These are phyloP conservation scores for Moesziomyces antarcticus DNA, from an alignment of 1,284 basidiomycete genomes.

Conservation along the genomic window DNA sequence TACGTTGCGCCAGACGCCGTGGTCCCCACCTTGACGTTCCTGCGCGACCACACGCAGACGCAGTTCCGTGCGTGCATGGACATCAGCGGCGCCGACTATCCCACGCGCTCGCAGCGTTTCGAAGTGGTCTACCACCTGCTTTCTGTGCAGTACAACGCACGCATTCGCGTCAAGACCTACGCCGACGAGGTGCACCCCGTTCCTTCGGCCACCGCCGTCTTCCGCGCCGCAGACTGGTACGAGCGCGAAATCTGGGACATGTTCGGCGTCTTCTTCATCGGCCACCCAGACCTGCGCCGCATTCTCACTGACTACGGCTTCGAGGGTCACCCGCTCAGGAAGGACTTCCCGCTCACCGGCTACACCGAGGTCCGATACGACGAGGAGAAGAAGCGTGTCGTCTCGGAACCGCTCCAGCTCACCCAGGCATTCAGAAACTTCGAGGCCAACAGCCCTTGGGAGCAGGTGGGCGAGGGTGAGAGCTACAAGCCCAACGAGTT, in stretches of 20 bases:
- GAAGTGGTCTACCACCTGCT: slow-evolving; percentile 97
- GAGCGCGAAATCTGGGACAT: slow-evolving; percentile 99
- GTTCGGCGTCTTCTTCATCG: slow-evolving; percentile 95
- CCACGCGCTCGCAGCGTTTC: slow-evolving; percentile 91
- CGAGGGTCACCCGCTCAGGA: slow-evolving; percentile 95
- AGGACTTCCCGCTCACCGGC: slow-evolving; percentile 97
- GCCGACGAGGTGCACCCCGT: slow-evolving; percentile 95
- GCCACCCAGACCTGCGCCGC: slow-evolving; percentile 94
- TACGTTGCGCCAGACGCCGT: slow-evolving; percentile 86
- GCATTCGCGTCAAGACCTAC: slow-evolving; percentile 98
- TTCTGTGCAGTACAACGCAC: slow-evolving; percentile 76
- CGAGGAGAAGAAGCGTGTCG: slow-evolving; percentile 97
- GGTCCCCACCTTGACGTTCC: slow-evolving; percentile 87
- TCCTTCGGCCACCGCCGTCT: slow-evolving; percentile 83
- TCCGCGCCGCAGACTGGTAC: slow-evolving; percentile 96
- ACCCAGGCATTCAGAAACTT: slow-evolving; percentile 99
- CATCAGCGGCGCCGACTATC: slow-evolving; percentile 94
- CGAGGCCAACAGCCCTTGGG: slow-evolving; percentile 84
- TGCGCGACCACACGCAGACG: slow-evolving; percentile 94
- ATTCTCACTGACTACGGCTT: slow-evolving; percentile 99
- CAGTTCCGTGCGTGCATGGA: slow-evolving; percentile 95
- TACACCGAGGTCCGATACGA: slow-evolving; percentile 98
- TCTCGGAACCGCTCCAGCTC: slow-evolving; percentile 96
- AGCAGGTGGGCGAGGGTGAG: slow-evolving; percentile 89
- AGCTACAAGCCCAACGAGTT: slow-evolving; percentile 73